Base-by-base conservation (phyloP, 768 basidiomycete species). In the Rhizopogon roseolus region DNA sequence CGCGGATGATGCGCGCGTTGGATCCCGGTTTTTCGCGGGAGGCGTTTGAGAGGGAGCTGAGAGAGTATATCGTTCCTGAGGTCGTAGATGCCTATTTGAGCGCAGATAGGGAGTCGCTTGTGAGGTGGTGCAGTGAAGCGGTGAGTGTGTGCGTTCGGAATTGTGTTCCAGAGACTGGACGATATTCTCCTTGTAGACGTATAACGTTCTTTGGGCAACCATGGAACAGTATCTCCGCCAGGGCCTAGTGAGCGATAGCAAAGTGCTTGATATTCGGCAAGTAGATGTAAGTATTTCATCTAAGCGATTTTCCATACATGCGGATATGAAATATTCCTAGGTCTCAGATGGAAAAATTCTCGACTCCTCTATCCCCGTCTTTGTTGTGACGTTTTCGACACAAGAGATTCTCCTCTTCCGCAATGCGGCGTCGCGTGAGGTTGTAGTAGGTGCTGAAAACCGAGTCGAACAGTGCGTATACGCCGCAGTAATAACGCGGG, bases 51-150 rank as follows among this genome's bases (percentile, higher is more conserved):
- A 78, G 87, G 55, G 97, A 98, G 65, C 68, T 98, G 54, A 74
- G 95, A 55, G 97, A 98, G 71, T 99, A 98, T 63, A 99, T 99
- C 57, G 83, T 99, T 3, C 97, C 97, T 0, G 97, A 99, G 67
- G 85, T 99, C 11, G 93, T 99, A 6, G 97, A 99, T 65, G 96
- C 94, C 27, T 98, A 97, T 64, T 68, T 98, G 56, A 87, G 83
- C 52, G 95, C 92, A 27, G 97, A 98, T 65, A 81, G 85, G 66
- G 90, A 93, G 65, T 76, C 88, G 2, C 73, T 99, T 62, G 82
- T 80, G 65, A 81, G 81, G 56, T 99, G 97, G 97, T 96, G 94
- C 66, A 85, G 91, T 19, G 97, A 99, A 71, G 97, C 93, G 50
- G 95, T 96, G 65, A 67, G 94, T 72, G 9, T 36, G 22, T 48